Conservation (phyloP, 2,329 filamentous ascomycete species). For the Ciborinia camelliae region DNA sequence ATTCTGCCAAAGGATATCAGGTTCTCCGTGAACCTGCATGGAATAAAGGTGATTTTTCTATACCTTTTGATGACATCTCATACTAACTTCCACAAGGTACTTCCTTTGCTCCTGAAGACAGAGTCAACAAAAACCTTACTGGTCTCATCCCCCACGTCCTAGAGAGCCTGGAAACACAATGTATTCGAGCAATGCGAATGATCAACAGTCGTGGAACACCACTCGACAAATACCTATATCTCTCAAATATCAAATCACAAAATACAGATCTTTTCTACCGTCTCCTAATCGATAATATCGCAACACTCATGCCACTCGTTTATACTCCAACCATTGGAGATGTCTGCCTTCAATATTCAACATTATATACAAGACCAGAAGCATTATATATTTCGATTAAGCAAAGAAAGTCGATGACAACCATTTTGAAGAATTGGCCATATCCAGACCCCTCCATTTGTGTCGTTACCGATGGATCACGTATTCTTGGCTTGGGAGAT, state of each 20-base stretch:
- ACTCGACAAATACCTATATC: constrained; percentile 81
- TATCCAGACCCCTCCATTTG: constrained; percentile 88
- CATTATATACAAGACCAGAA: constrained; percentile 92
- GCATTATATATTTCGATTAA: constrained; percentile 94
- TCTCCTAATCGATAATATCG: constrained; percentile 70
- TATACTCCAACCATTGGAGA: constrained; percentile 93
- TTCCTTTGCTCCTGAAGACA: constrained; percentile 62
- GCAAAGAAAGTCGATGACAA: constrained; percentile 84
- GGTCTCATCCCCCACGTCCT: constrained; percentile 63
- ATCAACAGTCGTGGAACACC: constrained; percentile 65
- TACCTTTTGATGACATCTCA: neutral
- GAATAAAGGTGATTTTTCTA: constrained; percentile 52
- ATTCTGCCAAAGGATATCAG: constrained; percentile 57
- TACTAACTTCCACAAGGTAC: constrained; percentile 47
- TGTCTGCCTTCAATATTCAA: constrained; percentile 93
- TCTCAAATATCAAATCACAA: constrained; percentile 69
- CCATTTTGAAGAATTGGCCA: constrained; percentile 91
- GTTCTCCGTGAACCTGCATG: constrained; percentile 59
- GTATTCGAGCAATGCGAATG: constrained; percentile 67
- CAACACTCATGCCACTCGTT: constrained; percentile 78
- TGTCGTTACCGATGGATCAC: constrained; percentile 92
- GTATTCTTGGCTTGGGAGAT: constrained; percentile 89
- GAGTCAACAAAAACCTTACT: constrained; percentile 61
- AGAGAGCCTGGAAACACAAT: constrained; percentile 58
- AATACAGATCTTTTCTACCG: constrained; percentile 83